Evolutionary conservation across 352 stramenopile genomes (phyloP).

Genomic region (Globisporangium nagaii): DNA sequence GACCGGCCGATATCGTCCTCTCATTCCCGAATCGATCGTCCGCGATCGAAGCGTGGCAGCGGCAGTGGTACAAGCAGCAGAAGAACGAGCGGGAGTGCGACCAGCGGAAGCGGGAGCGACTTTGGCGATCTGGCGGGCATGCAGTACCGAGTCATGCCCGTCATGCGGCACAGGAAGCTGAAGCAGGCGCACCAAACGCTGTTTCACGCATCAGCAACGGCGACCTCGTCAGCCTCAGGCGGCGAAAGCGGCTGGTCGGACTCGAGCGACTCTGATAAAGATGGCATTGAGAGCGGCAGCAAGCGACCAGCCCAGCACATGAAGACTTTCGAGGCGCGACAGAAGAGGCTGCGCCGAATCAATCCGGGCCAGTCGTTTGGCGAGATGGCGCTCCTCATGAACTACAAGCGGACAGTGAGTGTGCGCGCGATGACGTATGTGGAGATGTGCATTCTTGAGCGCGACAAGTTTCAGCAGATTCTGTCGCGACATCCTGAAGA

Average conservation of each 20-base stretch:
- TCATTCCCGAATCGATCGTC: neutral
- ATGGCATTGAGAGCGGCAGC: neutral
- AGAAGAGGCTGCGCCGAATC: conserved; percentile 7
- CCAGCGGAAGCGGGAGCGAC: neutral
- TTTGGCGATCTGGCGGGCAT: neutral
- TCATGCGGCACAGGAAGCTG: neutral
- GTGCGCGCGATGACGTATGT: conserved; percentile 18
- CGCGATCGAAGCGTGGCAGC: neutral
- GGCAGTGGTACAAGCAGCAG: neutral
- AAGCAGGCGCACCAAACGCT: neutral
- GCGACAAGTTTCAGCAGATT: conserved; percentile 9
- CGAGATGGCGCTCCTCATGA: conserved; percentile 25
- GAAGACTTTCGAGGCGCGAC: neutral
- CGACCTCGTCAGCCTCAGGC: neutral
- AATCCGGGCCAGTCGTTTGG: conserved; percentile 20
- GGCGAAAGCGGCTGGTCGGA: neutral
- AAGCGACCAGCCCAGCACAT: neutral
- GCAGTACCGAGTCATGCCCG: neutral
- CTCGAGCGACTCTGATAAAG: neutral
- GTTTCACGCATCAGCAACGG: neutral
- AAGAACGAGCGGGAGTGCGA: neutral
- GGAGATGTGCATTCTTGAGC: conserved; percentile 17
- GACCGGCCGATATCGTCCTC: neutral
- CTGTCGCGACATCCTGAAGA: conserved; percentile 12
- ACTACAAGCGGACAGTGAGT: conserved; percentile 16